A percentile compares a stretch with the other conserved stretches of the same genome.
phyloP scores from a whole-genome alignment of 2,329 filamentous ascomycete species.

The Alternaria sp. region DNA sequence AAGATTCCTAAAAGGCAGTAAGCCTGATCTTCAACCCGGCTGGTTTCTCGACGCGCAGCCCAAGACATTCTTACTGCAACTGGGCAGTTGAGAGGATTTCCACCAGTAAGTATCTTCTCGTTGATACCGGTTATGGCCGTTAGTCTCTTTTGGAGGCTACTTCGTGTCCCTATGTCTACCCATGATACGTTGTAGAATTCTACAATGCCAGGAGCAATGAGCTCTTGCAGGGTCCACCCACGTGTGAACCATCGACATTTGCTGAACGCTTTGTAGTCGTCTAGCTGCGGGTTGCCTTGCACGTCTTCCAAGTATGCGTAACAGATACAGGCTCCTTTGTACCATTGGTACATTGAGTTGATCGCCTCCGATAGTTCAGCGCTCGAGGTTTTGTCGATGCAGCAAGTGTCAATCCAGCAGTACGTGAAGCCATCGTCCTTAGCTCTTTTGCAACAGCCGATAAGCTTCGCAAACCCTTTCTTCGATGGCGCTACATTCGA shows the following conservation, averaged over 20 bases:
- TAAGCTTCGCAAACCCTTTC: not conserved
- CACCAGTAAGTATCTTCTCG: not conserved
- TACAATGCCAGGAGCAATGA: not conserved
- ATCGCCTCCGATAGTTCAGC: not conserved
- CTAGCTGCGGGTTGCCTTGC: too few relatives aligned
- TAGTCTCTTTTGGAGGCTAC: not conserved
- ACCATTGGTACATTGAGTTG: slow-evolving; percentile 2
- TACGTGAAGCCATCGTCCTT: not conserved
- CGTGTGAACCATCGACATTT: not conserved
- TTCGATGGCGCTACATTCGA: not conserved
- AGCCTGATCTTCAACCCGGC: not conserved
- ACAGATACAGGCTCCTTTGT: not conserved
- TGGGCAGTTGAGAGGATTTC: not conserved
- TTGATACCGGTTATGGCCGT: not conserved
- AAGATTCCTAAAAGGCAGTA: slow-evolving; percentile 1
- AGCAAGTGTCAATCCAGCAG: slow-evolving; percentile 1
- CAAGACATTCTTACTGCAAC: not conserved
- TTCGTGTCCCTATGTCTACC: not conserved
- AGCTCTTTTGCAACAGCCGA: not conserved
- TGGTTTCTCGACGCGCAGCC: not conserved
- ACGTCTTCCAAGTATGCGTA: not conserved
- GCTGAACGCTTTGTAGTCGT: not conserved
- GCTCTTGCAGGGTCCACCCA: not conserved
- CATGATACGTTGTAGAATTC: not conserved
- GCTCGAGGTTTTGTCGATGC: not conserved